Conservation (phyloP, 257 asterid genomes). For the Nicotiana paniculata region DNA sequence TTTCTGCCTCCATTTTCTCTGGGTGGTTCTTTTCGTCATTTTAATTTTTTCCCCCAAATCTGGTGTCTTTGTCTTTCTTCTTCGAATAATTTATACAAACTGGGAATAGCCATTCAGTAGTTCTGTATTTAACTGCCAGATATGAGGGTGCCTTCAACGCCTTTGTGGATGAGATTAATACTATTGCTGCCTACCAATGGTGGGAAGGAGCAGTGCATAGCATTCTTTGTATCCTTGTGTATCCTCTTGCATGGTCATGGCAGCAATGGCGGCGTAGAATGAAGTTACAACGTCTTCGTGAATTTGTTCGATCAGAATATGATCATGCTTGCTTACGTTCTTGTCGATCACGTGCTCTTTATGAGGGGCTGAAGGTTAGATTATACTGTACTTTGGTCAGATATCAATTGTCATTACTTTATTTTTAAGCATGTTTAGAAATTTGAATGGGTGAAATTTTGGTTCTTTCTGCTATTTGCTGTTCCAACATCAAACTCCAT, state of each 20-base stretch:
- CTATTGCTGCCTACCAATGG: slow-evolving; percentile 94
- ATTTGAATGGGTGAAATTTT: background rate
- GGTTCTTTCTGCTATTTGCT: background rate
- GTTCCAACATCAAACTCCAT: background rate
- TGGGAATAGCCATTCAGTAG: slow-evolving; percentile 1
- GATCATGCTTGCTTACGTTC: slow-evolving; percentile 99
- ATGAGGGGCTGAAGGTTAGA: slow-evolving; percentile 92
- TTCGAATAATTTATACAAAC: background rate
- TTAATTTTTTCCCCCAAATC: background rate
- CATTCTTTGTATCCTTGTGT: slow-evolving; percentile 74
- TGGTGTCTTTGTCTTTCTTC: background rate
- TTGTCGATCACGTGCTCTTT: slow-evolving; percentile 99
- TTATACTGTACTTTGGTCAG: slow-evolving; percentile 10
- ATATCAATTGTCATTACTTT: background rate
- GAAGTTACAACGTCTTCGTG: slow-evolving; percentile 84
- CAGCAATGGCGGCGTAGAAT: slow-evolving; percentile 93
- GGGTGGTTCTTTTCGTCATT: background rate
- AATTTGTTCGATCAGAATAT: slow-evolving; percentile 94
- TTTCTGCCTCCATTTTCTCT: background rate
- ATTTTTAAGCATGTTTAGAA: background rate
- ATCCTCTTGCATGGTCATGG: slow-evolving; percentile 99
- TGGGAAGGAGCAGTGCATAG: slow-evolving; percentile 97
- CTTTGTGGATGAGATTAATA: slow-evolving; percentile 89
- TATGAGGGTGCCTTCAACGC: slow-evolving; percentile 84
- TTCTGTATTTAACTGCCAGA: slow-evolving; percentile 42